phyloP scores from a whole-genome alignment of 768 basidiomycete species.

The Termitomyces sp. region DNA sequence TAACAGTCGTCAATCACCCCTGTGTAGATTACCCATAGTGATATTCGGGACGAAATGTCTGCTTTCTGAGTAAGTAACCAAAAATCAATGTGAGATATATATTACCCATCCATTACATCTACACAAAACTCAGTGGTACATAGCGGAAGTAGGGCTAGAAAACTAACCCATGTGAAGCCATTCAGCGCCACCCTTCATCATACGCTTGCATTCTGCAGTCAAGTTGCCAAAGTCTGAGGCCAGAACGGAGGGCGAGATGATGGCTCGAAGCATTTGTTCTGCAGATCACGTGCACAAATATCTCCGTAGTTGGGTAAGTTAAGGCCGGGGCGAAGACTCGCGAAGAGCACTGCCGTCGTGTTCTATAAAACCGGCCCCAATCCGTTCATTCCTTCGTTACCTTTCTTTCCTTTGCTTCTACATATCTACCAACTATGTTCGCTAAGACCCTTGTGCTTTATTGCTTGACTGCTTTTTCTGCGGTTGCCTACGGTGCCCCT shows the following conservation, averaged over 20 bases:
- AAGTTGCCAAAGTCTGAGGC: conserved; percentile 97
- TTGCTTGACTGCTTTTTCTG: conserved; percentile 28
- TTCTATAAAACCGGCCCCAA: neutral
- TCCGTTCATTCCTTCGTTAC: conserved; percentile 10
- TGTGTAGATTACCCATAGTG: conserved; percentile 68
- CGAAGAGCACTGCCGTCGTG: conserved; percentile 3
- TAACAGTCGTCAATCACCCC: neutral
- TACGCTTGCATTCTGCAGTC: conserved; percentile 90
- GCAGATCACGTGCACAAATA: neutral
- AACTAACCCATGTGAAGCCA: conserved; percentile 95
- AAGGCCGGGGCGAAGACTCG: no score
- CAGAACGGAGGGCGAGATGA: conserved; percentile 95
- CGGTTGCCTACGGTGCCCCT: conserved; percentile 29
- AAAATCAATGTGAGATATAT: conserved; percentile 10
- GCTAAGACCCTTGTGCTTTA: conserved; percentile 28
- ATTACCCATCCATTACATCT: conserved; percentile 98
- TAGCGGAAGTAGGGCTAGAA: neutral
- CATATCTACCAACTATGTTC: conserved; percentile 28
- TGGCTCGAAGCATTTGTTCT: conserved; percentile 69
- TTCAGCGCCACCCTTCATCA: conserved; percentile 93
- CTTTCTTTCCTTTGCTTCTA: conserved; percentile 2
- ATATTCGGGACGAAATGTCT: conserved; percentile 99
- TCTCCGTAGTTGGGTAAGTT: neutral
- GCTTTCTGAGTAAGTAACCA: conserved; percentile 8
- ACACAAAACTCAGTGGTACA: conserved; percentile 6